Evolutionary conservation across 2,329 filamentous ascomycete species (phyloP).

Genomic region (Sporothrix brasiliensis): DNA sequence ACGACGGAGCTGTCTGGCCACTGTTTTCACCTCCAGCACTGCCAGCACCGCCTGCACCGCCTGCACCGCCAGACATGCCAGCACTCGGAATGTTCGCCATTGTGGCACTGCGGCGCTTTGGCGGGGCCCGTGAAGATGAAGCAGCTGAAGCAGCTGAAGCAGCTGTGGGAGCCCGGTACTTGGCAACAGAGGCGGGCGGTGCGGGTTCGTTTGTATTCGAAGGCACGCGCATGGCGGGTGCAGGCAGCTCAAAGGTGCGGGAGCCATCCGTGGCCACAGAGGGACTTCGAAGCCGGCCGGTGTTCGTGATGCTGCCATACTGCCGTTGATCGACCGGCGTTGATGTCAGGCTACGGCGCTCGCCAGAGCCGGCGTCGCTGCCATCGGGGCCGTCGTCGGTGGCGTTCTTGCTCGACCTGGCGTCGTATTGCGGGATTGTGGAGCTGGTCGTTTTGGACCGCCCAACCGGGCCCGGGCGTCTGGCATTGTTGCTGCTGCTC

Average conservation of each 20-base stretch:
- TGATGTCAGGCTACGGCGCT: conserved; percentile 49
- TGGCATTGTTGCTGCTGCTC: background rate
- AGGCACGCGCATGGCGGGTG: conserved; percentile 53
- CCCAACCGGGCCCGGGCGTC: conserved; percentile 35
- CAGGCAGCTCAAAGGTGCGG: conserved; percentile 56
- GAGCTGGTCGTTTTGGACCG: conserved; percentile 30
- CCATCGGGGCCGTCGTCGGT: background rate
- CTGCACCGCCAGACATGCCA: too few relatives aligned
- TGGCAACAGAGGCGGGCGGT: conserved; percentile 30
- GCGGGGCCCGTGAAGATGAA: background rate
- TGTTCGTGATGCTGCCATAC: conserved; percentile 58
- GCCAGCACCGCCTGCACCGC: background rate
- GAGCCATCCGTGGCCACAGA: conserved; percentile 33
- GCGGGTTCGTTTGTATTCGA: conserved; percentile 40
- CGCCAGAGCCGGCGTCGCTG: conserved; percentile 35
- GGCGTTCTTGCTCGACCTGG: conserved; percentile 28
- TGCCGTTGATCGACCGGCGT: conserved; percentile 47
- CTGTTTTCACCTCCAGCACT: background rate
- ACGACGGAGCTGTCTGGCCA: conserved; percentile 37
- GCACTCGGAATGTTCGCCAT: background rate
- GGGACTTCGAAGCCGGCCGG: conserved; percentile 44
- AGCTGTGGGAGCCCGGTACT: background rate
- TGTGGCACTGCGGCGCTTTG: conserved; percentile 8
- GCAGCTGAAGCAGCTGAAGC: background rate
- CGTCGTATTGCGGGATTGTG: background rate